A percentile compares a stretch with the other conserved stretches of the same genome.
Evolutionary conservation across 2,329 filamentous ascomycete genomes (phyloP).

Genomic region (Colletotrichum sublineola): DNA sequence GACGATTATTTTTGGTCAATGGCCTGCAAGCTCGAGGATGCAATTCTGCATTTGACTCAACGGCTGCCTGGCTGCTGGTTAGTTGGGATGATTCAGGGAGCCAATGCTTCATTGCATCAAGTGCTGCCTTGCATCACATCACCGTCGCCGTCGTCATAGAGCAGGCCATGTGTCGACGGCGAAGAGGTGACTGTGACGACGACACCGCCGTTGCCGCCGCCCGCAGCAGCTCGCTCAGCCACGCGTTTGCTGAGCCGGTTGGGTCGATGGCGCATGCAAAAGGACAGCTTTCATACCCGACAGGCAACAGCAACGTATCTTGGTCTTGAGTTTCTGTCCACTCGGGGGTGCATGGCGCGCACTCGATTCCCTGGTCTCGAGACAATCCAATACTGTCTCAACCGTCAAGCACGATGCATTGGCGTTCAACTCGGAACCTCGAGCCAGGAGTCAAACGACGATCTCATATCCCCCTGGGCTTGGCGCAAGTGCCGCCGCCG

Average conservation of each 20-base stretch:
- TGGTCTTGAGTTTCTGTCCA: background rate
- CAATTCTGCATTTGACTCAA: background rate
- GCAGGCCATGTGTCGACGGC: background rate
- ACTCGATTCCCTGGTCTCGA: background rate
- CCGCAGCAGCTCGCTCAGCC: slow-evolving; percentile 7
- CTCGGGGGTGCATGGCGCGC: background rate
- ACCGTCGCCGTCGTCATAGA: background rate
- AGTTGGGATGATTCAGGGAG: background rate
- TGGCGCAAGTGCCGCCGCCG: slow-evolving; percentile 15
- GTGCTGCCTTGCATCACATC: background rate
- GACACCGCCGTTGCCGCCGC: background rate
- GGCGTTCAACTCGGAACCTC: slow-evolving; percentile 14
- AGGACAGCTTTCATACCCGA: background rate
- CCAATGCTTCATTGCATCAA: background rate
- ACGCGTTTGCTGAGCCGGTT: background rate
- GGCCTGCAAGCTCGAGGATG: background rate
- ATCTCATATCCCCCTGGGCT: slow-evolving; percentile 19
- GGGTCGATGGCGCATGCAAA: background rate
- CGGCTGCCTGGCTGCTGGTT: background rate
- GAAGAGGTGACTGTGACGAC: background rate
- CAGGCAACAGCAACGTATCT: too few relatives aligned
- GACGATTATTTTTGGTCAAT: slow-evolving; percentile 9
- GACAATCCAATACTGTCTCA: background rate
- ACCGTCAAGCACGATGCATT: slow-evolving; percentile 1
- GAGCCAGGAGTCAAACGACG: slow-evolving; percentile 4